Evolutionary conservation across 2,329 filamentous ascomycete species (phyloP), one percentile per base, ranked within the genome.

Genomic region (Trichoderma arundinaceum): DNA sequence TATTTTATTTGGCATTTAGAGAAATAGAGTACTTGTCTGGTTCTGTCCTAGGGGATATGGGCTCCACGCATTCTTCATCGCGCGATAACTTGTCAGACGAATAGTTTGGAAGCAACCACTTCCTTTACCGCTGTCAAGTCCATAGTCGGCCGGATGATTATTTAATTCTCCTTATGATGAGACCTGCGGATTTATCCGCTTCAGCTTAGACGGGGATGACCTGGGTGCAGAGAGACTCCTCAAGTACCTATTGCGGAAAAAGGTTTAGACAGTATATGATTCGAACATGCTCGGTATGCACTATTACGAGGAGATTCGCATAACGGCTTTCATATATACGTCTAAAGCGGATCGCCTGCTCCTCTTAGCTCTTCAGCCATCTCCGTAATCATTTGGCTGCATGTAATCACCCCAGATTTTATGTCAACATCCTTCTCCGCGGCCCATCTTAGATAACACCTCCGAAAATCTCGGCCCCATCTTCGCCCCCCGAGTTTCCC

Each of bases 401-500:
- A 28, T 28, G 22, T 28, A 28, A 28, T 49, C n/a, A 22, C 17
- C 17, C 46, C n/a, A 15, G 46, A 49, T 19, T 7, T 15, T 49
- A 15, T 13, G 13, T 41, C 13, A 10, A 41, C 39, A 2, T 2
- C 10, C 39, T 41, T 41, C 39, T 8, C 35, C 22, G 22, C 22
- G 22, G 22, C 22, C 22, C 15, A 17, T 44, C 12, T 32, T 28
- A 13, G 9, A 49, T 9, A 49, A 49, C 48, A 8, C n/a, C 22
- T 33, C 38, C 28, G 8, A 43, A 17, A 15, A 57, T n/a, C 38
- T 57, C 53, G 35, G 38, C 39, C 33, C 51, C 51, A 58, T 66
- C 8, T 19, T 69, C 13, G 7, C 9, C 49, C 32, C 12, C 41
- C 51, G 48, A 38, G 8, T 19, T 53, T 1, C 19, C 33, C 51